A percentile compares a stretch with the other conserved stretches of the same genome.
phyloP scores from a whole-genome alignment of 257 asterid species.

The Solanum boliviense region DNA sequence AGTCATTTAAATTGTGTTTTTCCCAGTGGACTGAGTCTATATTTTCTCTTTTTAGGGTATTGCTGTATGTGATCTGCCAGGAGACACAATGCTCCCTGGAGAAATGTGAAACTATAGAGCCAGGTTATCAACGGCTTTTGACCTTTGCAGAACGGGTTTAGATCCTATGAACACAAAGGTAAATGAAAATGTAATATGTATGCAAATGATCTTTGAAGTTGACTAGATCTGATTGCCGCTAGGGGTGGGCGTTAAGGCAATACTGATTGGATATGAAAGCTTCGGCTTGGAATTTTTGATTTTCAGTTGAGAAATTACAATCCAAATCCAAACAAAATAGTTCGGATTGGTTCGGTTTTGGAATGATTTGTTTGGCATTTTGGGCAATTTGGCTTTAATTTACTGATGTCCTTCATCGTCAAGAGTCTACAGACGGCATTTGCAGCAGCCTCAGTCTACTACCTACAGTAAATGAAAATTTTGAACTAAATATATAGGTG shows the following conservation, averaged over 20 bases:
- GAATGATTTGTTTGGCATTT: not conserved
- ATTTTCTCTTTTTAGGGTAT: conserved; percentile 35
- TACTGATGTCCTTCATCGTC: conserved; percentile 7
- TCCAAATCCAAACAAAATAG: not conserved
- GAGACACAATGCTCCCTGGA: conserved; percentile 95
- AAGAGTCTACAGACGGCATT: conserved; percentile 27
- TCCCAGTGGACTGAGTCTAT: not conserved
- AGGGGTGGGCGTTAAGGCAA: not conserved
- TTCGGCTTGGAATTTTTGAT: not conserved
- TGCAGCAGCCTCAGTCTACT: not conserved
- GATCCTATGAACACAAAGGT: not conserved
- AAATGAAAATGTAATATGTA: not conserved
- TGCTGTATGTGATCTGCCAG: conserved; percentile 93
- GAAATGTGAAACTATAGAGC: conserved; percentile 41
- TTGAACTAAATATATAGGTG: not conserved
- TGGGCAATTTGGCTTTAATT: not conserved
- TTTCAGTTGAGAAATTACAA: not conserved
- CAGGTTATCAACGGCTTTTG: not conserved
- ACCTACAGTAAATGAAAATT: not conserved
- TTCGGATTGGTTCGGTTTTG: not conserved
- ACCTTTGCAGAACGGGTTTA: not conserved
- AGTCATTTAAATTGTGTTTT: not conserved
- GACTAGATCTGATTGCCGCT: not conserved
- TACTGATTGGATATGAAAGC: not conserved
- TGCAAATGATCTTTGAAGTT: not conserved